These are phyloP conservation scores for Bruguiera gymnorhiza DNA, from an alignment of 345 rosid species.

Conservation along the genomic window DNA sequence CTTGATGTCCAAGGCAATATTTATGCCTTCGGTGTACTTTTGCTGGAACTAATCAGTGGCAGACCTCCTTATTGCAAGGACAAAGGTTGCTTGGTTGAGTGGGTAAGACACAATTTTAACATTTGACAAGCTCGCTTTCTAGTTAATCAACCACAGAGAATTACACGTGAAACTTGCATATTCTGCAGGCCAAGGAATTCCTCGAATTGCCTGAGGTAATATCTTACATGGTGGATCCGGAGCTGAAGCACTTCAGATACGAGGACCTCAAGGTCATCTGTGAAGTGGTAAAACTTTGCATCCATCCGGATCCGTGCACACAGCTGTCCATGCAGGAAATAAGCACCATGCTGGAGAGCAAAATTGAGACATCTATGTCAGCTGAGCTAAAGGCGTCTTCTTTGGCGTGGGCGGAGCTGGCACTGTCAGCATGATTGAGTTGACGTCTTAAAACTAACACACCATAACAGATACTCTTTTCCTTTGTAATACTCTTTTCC, in stretches of 20 bases:
- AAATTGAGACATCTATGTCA: slow-evolving; percentile 67
- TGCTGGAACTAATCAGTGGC: slow-evolving; percentile 86
- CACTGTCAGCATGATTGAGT: slow-evolving; percentile 59
- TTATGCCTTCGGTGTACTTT: slow-evolving; percentile 82
- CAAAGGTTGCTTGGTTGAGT: slow-evolving; percentile 78
- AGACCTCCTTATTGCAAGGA: slow-evolving; percentile 86
- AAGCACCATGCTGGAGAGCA: slow-evolving; percentile 53
- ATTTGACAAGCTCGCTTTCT: background rate
- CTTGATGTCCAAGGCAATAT: slow-evolving; percentile 81
- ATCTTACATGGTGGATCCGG: slow-evolving; percentile 81
- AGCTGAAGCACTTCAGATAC: slow-evolving; percentile 64
- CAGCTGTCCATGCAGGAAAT: slow-evolving; percentile 70
- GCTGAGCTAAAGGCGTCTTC: slow-evolving; percentile 77
- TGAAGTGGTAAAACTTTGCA: slow-evolving; percentile 68
- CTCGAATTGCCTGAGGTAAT: slow-evolving; percentile 75
- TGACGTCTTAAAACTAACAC: slow-evolving; percentile 18
- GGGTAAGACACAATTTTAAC: slow-evolving; percentile 51
- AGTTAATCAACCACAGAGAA: background rate
- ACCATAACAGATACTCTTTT: slow-evolving; percentile 32
- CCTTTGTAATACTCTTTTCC: slow-evolving; percentile 11
- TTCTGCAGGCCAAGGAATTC: slow-evolving; percentile 77
- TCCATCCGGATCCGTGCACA: slow-evolving; percentile 49
- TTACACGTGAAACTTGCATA: background rate
- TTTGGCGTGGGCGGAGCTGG: slow-evolving; percentile 97
- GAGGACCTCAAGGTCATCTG: slow-evolving; percentile 79